phyloP scores from a whole-genome alignment of 2,329 filamentous ascomycete genomes.

The Pyrenophora tritici-repentis region DNA sequence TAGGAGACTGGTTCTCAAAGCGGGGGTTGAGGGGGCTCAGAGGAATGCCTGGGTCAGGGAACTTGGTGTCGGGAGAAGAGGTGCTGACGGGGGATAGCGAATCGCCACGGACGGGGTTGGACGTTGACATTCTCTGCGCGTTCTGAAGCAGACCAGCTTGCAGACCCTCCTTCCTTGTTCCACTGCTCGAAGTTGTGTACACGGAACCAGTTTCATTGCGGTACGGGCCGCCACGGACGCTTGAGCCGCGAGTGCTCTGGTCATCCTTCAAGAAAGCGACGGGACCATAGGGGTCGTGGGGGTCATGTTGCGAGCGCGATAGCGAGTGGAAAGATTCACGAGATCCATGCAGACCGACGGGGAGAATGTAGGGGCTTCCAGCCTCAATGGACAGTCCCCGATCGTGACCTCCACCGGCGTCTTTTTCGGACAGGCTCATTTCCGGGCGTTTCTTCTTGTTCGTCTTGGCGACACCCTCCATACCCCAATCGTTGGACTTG shows the following conservation, averaged over 20 bases:
- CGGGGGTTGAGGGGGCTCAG: slow-evolving; percentile 41
- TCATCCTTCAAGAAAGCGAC: slow-evolving; percentile 61
- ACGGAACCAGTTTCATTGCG: slow-evolving; percentile 54
- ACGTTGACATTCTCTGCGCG: slow-evolving; percentile 63
- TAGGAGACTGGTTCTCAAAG: slow-evolving; percentile 17
- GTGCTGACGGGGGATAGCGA: slow-evolving; percentile 43
- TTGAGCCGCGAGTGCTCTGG: slow-evolving; percentile 41
- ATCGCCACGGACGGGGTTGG: slow-evolving; percentile 52
- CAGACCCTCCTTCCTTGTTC: slow-evolving; percentile 53
- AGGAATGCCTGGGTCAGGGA: slow-evolving; percentile 38
- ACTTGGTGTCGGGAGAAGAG: slow-evolving; percentile 41
- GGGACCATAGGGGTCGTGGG: slow-evolving; percentile 83
- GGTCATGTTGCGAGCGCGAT: slow-evolving; percentile 72
- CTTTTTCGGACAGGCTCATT: slow-evolving; percentile 64
- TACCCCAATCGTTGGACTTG: slow-evolving; percentile 89
- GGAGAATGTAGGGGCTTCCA: slow-evolving; percentile 89
- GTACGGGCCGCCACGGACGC: slow-evolving; percentile 20
- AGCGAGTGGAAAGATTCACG: slow-evolving; percentile 86
- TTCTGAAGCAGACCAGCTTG: slow-evolving; percentile 59
- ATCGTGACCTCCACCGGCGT: slow-evolving; percentile 38
- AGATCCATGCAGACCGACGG: slow-evolving; percentile 76
- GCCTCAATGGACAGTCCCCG: slow-evolving; percentile 66
- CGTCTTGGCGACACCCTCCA: slow-evolving; percentile 60
- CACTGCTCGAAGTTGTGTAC: slow-evolving; percentile 57
- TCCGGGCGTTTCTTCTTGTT: slow-evolving; percentile 49